Evolutionary conservation across 805 yeast species (phyloP), one percentile per base, ranked within the genome.

Genomic region (Saturnispora silvae): DNA sequence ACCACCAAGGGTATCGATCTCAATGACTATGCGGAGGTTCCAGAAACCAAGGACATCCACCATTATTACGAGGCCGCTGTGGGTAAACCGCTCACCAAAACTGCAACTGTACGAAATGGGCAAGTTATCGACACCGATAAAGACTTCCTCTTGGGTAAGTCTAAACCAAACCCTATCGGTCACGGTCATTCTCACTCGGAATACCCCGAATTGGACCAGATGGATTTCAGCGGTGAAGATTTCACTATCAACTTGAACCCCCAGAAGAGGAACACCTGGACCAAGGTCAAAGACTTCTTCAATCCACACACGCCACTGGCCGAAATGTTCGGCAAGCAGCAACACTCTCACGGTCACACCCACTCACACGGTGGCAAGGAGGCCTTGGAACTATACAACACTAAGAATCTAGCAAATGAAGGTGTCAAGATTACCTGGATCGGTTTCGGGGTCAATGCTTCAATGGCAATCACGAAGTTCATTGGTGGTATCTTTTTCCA

Each of bases 361-460:
- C 74, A 68, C 43, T 48, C 71, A 14, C 75, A 68, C 49, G 41
- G 52, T 6, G 17, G 47, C 13, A 57, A 66, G 31, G 67, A 62
- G 39, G 65, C 70, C n/a, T 56, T 66, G 40, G 67, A 68, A 40
- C 54, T 71, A 10, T 56, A 54, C 41, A 54, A 65, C 52, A 63
- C 61, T 45, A 70, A 63, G 37, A 62, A 68, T 34, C 57, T 68
- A 36, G 59, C 65, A 18, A 83, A 85, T 52, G 94, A 95, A 3
- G 96, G 94, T 10, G 94, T 85, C 14, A 69, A 92, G 47, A 86
- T 89, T 48, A 89, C 98, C 0, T 81, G 95, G 83, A 65, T 89
- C 35, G 98, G 98, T 0, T 67, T 89, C 29, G 60, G 77, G 20
- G 84, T 83, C 30, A 92, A 92, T 54, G 74, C 84, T 10, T 76